Base-by-base conservation (phyloP, 495 filamentous ascomycete genomes). In the Penicillium simplicissimum region DNA sequence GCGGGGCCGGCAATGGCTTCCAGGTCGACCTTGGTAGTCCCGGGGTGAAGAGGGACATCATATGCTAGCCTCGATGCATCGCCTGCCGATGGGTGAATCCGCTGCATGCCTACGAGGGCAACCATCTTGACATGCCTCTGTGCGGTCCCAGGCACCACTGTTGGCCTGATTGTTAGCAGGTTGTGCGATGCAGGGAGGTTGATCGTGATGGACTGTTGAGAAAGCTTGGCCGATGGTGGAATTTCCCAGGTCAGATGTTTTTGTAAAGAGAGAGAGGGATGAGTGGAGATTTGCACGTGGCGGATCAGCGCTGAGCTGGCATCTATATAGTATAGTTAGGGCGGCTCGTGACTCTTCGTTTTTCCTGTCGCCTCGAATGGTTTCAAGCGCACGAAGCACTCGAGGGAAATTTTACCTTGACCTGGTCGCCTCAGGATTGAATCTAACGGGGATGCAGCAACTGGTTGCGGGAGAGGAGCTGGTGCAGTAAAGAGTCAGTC, bases 161-260 rank as follows among this genome's bases (percentile, higher is more conserved):
- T 81, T 0, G 88, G 87, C 28, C 79, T 78, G 49, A 94, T 79
- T 57, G 90, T 87, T 35, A 93, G 66, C 57, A 84, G 84, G 67
- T 81, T 81, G 61, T 93, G 85, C 10, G 78, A 82, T 2, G 80
- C 61, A 1, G 88, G 87, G 10, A 92, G 75, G 47, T 84, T 85
- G 25, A 92, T 70, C 7, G 88, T 87, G 48, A 91, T 70, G 19
- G 85, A 88, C 60, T 92, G 88, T 57, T 91, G 88, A 15, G 83
- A 77, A 56, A 85, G 67, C 33, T 77, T 85, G 1, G 82, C 65
- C 49, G 87, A 84, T 4, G 91, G 84, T 0, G 83, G 79, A 45
- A 94, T 73, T 43, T 85, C 77, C 34, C 88, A 68, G 28, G 76
- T 73, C 70, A 88, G 84, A 45, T 67, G 76, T 5, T 74, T 73